These are phyloP conservation scores for Prototheca wickerhamii DNA, from an alignment of 163 green algal genomes.

Conservation along the genomic window DNA sequence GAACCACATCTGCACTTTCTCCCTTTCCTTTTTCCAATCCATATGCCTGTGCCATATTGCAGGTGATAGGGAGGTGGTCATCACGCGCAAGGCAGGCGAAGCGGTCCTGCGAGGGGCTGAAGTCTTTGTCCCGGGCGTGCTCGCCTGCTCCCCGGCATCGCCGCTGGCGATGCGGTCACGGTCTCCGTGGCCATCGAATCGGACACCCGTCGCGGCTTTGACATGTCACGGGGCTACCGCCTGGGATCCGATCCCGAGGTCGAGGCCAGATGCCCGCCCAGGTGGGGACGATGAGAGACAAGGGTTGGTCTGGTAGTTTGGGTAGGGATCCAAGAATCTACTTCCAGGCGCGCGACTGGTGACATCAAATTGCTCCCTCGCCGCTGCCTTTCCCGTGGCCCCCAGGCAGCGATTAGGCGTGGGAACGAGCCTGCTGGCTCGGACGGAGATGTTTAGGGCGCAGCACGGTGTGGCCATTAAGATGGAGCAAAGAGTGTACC, in stretches of 20 bases:
- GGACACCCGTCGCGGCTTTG: background rate
- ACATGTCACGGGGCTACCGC: background rate
- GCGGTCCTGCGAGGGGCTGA: slow-evolving; percentile 64
- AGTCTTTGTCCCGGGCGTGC: slow-evolving; percentile 31
- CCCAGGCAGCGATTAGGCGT: too few relatives aligned
- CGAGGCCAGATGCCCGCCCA: background rate
- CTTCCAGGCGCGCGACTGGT: too few relatives aligned
- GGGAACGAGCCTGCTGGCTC: slow-evolving; percentile 11
- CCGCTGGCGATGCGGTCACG: slow-evolving; percentile 23
- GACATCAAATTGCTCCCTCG: too few relatives aligned
- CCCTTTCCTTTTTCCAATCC: background rate
- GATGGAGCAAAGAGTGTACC: slow-evolving; percentile 52
- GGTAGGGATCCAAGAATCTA: too few relatives aligned
- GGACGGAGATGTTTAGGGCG: slow-evolving; percentile 38
- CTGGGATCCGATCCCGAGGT: background rate
- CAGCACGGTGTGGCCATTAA: slow-evolving; percentile 43
- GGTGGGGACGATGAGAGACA: slow-evolving; percentile 27
- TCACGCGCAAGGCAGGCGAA: slow-evolving; percentile 67
- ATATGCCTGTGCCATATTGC: too few relatives aligned
- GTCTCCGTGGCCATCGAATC: slow-evolving; percentile 34
- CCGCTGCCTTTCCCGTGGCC: too few relatives aligned
- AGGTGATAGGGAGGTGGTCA: slow-evolving; percentile 53
- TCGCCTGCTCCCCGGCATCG: slow-evolving; percentile 38
- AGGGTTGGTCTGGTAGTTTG: too few relatives aligned
- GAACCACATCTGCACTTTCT: background rate